Conservation (phyloP, 2,329 filamentous ascomycete species). For the Neurospora sp. region DNA sequence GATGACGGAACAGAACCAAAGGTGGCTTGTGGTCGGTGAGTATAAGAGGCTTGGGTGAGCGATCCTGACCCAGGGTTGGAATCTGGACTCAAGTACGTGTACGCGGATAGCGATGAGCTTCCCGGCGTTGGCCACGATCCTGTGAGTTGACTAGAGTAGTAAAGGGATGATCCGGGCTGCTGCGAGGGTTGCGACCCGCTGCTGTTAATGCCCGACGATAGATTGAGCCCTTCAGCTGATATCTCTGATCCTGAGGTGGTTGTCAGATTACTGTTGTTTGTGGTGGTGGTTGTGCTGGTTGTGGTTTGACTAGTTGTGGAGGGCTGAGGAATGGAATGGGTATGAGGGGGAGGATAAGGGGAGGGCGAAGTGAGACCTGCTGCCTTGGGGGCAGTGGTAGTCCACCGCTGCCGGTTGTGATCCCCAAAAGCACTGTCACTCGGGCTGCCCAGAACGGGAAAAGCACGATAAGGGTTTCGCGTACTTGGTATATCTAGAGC, state of each 20-base stretch:
- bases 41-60: slow-evolving; percentile 34
- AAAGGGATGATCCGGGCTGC: slow-evolving; percentile 35
- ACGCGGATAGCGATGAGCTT: slow-evolving; percentile 23
- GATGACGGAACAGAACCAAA: slow-evolving; percentile 21
- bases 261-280: slow-evolving; percentile 29
- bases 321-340: slow-evolving; percentile 12
- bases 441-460: slow-evolving; percentile 10
- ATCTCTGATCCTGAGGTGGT: slow-evolving; percentile 31
- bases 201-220: slow-evolving; percentile 51
- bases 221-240: slow-evolving; percentile 51
- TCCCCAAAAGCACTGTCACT: slow-evolving; percentile 5
- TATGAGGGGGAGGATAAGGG: slow-evolving; percentile 18
- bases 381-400: slow-evolving; percentile 21
- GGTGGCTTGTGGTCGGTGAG: slow-evolving; percentile 17
- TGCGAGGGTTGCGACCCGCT: slow-evolving; percentile 50
- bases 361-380: slow-evolving; percentile 18
- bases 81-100: slow-evolving; percentile 38
- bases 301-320: slow-evolving; percentile 22
- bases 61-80: slow-evolving; percentile 38
- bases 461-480: slow-evolving; percentile 24
- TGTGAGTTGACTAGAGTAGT: slow-evolving; percentile 42
- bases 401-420: slow-evolving; percentile 21
- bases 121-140: slow-evolving; percentile 46
- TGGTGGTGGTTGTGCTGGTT: slow-evolving; percentile 17
- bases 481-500: slow-evolving; percentile 46